Conservation (phyloP, 2,329 filamentous ascomycete genomes). For the Colletotrichum theobromicola region DNA sequence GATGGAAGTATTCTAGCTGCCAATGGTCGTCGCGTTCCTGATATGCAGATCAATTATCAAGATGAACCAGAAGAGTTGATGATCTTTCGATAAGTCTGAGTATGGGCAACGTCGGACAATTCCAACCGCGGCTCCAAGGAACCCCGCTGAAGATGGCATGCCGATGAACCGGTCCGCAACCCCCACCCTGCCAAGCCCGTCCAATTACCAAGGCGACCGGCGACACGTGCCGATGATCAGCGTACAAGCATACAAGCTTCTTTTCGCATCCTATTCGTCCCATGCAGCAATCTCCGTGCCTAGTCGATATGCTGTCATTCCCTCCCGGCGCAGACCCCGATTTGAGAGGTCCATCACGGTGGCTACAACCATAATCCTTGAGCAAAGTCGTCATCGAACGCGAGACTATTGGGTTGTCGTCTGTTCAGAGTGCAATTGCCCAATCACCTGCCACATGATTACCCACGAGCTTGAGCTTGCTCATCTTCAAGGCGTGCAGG, state of each 20-base stretch:
- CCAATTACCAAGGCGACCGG: neutral
- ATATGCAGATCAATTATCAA: neutral
- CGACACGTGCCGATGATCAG: neutral
- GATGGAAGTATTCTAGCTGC: no score
- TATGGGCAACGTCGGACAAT: neutral
- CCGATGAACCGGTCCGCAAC: neutral
- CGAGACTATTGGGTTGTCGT: neutral
- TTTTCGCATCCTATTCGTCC: neutral
- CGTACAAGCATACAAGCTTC: neutral
- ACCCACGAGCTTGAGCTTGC: constrained; percentile 7
- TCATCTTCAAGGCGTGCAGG: neutral
- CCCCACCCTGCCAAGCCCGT: neutral
- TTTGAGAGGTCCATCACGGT: neutral
- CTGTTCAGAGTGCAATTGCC: neutral
- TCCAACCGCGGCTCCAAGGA: neutral
- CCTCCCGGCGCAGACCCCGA: neutral
- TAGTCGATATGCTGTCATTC: neutral
- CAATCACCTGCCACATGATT: constrained; percentile 1
- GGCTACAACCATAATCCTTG: neutral
- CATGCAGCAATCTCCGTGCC: neutral
- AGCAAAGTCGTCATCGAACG: neutral
- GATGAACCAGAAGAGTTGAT: neutral
- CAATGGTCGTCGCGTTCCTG: neutral
- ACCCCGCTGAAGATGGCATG: neutral
- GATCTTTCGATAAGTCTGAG: neutral